phyloP scores from a whole-genome alignment of 129 eudicot genomes.

The Arctium minus region DNA sequence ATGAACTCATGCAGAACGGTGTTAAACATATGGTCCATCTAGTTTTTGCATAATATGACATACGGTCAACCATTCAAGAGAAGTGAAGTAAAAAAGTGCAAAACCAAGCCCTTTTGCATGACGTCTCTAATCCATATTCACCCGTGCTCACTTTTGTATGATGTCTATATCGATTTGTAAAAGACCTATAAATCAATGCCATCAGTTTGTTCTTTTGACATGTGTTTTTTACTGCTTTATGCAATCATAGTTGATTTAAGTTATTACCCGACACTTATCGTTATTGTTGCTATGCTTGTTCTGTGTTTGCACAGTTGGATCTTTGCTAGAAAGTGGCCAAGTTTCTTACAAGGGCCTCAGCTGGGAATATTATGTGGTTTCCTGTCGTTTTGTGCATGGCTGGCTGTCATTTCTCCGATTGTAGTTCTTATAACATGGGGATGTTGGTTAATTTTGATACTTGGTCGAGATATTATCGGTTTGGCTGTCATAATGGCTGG shows the following conservation, averaged over 20 bases:
- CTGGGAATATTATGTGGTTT: conserved; percentile 68
- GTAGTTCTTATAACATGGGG: conserved; percentile 86
- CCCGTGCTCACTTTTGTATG: neutral
- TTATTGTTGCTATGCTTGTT: conserved; percentile 1
- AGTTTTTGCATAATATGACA: neutral
- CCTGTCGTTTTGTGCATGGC: conserved; percentile 75
- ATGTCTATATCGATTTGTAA: too few relatives aligned
- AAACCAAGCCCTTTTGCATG: neutral
- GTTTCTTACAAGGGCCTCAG: conserved; percentile 76
- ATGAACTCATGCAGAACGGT: neutral
- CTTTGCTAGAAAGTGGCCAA: conserved; percentile 97
- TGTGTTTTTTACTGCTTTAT: neutral
- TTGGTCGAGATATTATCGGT: conserved; percentile 91
- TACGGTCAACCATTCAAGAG: neutral
- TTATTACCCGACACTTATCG: neutral
- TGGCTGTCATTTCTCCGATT: conserved; percentile 76
- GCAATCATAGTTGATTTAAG: neutral
- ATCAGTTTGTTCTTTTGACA: neutral
- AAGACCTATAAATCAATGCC: neutral
- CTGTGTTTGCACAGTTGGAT: conserved; percentile 72
- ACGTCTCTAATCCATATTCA: neutral
- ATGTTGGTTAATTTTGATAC: conserved; percentile 73
- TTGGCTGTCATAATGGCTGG: conserved; percentile 99
- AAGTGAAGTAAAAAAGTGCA: neutral
- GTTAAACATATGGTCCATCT: neutral